Percentiles rank a stretch among this genome's conserved stretches.
These are phyloP conservation scores for Williopsis jadinii DNA, from an alignment of 1,139 yeast species.

Conservation along the genomic window DNA sequence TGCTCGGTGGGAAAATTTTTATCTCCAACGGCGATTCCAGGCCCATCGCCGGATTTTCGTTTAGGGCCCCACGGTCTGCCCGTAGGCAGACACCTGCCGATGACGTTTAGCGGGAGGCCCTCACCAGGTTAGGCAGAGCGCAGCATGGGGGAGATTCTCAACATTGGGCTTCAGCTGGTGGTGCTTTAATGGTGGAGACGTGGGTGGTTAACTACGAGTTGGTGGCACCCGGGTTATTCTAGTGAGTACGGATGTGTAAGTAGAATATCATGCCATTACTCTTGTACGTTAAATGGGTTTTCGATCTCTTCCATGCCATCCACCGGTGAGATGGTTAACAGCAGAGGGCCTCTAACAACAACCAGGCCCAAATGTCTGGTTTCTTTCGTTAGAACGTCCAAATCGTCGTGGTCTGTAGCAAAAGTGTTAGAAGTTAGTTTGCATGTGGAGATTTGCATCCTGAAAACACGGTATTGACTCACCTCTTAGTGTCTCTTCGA, in stretches of 20 bases:
- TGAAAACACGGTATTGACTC: constrained; percentile 15
- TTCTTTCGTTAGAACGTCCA: constrained; percentile 38
- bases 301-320: constrained; percentile 78
- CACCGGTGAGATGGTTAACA: constrained; percentile 76
- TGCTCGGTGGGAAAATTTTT: not conserved
- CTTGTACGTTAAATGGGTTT: constrained; percentile 43
- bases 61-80: too few relatives aligned
- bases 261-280: not conserved
- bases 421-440: constrained; percentile 23
- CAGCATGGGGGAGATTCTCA: too few relatives aligned
- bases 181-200: too few relatives aligned
- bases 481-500: constrained; percentile 60
- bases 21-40: constrained; percentile 1
- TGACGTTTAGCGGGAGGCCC: too few relatives aligned
- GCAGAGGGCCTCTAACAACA: constrained; percentile 80
- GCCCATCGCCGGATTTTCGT: not conserved
- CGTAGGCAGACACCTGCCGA: too few relatives aligned
- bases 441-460: not conserved
- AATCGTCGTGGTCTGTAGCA: constrained; percentile 51
- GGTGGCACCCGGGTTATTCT: not conserved
- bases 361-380: constrained; percentile 68
- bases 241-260: not conserved
- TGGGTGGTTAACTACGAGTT: too few relatives aligned
- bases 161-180: too few relatives aligned
- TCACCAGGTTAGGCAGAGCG: too few relatives aligned